phyloP scores from a whole-genome alignment of 371 early-diverging fungal genomes.

The Actinomortierella ambigua region DNA sequence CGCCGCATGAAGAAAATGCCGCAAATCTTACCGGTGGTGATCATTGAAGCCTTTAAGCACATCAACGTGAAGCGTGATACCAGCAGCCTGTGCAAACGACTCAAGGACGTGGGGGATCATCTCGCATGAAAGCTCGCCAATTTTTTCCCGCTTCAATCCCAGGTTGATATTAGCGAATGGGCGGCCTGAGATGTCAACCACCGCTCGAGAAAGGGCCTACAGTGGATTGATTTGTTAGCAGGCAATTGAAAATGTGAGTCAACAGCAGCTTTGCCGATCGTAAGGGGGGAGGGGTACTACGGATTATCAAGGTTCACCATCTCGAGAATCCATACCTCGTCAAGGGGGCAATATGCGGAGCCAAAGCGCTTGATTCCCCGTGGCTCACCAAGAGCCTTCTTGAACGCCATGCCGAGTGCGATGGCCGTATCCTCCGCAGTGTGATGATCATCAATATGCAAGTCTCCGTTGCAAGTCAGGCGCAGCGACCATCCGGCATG shows the following conservation, averaged over 20 bases:
- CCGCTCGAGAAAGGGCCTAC: slow-evolving; percentile 89
- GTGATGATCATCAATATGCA: slow-evolving; percentile 97
- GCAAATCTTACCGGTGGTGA: slow-evolving; percentile 78
- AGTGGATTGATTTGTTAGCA: not conserved
- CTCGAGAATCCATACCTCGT: slow-evolving; percentile 77
- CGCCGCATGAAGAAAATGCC: no score
- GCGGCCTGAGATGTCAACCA: slow-evolving; percentile 97
- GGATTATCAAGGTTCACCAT: not conserved
- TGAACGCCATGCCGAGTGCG: slow-evolving; percentile 92
- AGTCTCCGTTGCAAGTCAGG: slow-evolving; percentile 85
- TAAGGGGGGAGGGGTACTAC: not conserved
- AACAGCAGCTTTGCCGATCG: slow-evolving; percentile 2
- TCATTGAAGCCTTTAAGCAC: slow-evolving; percentile 91
- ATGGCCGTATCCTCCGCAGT: slow-evolving; percentile 96
- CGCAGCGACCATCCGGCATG: slow-evolving; percentile 89
- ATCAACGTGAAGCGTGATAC: slow-evolving; percentile 96
- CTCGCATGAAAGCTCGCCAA: slow-evolving; percentile 89
- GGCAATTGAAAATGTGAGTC: no score
- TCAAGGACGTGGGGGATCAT: slow-evolving; percentile 96
- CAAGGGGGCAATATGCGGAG: slow-evolving; percentile 93
- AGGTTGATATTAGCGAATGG: slow-evolving; percentile 84
- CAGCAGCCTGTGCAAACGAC: slow-evolving; percentile 90
- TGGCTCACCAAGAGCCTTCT: slow-evolving; percentile 88
- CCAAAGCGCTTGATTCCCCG: slow-evolving; percentile 94
- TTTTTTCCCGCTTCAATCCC: slow-evolving; percentile 86